These are phyloP conservation scores for Isochrysis galbana DNA, from an alignment of 78 protist genomes.

Conservation along the genomic window DNA sequence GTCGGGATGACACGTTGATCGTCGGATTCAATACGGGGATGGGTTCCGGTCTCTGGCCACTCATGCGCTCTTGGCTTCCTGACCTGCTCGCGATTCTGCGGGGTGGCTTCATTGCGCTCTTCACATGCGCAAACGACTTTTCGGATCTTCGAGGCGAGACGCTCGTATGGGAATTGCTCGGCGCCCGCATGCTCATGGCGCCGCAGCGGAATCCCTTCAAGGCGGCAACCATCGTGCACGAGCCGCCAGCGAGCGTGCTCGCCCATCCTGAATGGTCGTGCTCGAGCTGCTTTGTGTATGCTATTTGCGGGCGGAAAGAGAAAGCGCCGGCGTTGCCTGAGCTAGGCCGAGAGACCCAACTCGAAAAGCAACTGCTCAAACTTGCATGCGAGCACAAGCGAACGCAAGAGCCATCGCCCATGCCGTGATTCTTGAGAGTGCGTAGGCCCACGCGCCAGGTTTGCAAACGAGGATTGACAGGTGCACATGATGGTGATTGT, in stretches of 20 bases:
- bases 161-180: neutral
- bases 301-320: too few species aligned
- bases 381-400: too few species aligned
- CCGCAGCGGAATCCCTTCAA: neutral
- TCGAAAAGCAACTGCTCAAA: too few species aligned
- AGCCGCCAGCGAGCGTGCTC: neutral
- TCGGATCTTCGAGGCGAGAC: slow-evolving; percentile 17
- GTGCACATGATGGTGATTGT: too few species aligned
- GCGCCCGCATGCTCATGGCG: neutral
- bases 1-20: neutral
- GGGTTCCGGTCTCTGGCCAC: neutral
- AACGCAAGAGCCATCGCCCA: too few species aligned
- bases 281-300: neutral
- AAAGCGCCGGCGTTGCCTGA: too few species aligned
- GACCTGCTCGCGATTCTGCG: neutral
- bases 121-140: slow-evolving; percentile 24
- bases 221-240: neutral
- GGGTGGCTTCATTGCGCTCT: neutral
- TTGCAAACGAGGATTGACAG: too few species aligned
- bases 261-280: neutral
- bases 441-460: too few species aligned
- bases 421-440: too few species aligned
- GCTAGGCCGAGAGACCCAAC: too few species aligned
- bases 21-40: slow-evolving; percentile 8
- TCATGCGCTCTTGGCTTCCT: neutral